phyloP scores from a whole-genome alignment of 2,329 filamentous ascomycete species.

The Keithomyces neogunnii region DNA sequence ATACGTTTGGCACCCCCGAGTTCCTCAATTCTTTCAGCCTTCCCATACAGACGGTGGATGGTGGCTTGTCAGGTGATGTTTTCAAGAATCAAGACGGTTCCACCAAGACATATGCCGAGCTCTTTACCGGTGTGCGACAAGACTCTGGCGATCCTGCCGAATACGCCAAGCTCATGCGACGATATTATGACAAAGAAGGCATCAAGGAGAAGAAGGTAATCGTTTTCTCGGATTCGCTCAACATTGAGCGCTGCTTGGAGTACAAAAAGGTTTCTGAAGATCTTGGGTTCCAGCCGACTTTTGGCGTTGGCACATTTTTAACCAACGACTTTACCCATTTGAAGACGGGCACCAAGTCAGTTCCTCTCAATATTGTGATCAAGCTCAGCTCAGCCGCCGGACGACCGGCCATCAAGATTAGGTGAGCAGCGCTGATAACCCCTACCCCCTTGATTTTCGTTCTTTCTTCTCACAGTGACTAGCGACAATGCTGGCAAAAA shows the following conservation, averaged over 20 bases:
- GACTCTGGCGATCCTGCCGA: conserved; percentile 80
- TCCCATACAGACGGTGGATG: conserved; percentile 41
- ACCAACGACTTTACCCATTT: conserved; percentile 85
- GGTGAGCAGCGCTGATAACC: conserved; percentile 18
- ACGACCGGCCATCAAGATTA: conserved; percentile 83
- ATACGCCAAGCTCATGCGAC: conserved; percentile 69
- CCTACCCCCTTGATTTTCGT: neutral
- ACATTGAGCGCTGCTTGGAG: conserved; percentile 82
- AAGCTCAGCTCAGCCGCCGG: conserved; percentile 84
- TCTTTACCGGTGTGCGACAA: conserved; percentile 78
- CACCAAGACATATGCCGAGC: conserved; percentile 63
- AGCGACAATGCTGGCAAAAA: conserved; percentile 88
- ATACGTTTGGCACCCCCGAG: conserved; percentile 88
- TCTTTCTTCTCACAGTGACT: conserved; percentile 9
- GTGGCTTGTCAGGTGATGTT: conserved; percentile 31
- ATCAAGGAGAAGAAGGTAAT: conserved; percentile 78
- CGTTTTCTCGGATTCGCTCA: conserved; percentile 91
- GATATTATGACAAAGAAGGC: conserved; percentile 69
- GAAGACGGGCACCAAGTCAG: conserved; percentile 70
- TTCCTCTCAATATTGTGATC: conserved; percentile 94
- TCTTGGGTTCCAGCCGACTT: conserved; percentile 74
- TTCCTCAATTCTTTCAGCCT: conserved; percentile 81
- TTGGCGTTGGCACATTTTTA: conserved; percentile 91
- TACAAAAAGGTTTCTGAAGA: conserved; percentile 80
- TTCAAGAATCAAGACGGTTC: conserved; percentile 31